Evolutionary conservation across 805 yeast species (phyloP).

Genomic region (Candida oleophila): DNA sequence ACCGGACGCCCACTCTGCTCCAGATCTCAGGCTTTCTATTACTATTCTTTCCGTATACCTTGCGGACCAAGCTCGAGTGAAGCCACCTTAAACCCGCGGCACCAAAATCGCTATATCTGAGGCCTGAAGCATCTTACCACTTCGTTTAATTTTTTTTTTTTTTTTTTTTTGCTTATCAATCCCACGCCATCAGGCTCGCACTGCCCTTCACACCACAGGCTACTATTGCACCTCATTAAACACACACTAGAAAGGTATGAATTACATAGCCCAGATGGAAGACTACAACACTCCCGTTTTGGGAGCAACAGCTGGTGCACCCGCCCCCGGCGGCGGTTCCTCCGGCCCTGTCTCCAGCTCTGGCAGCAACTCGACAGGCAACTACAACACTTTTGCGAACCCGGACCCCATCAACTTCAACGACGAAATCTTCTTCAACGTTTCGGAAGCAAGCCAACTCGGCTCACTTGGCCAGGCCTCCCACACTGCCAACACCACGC

Average conservation of each 20-base stretch:
- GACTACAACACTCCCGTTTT: slow-evolving; percentile 1
- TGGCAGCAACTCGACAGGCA: slow-evolving; percentile 10
- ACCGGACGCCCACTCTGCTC: too few species aligned
- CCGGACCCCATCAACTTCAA: slow-evolving; percentile 21
- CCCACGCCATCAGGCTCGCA: background rate
- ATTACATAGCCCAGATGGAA: background rate
- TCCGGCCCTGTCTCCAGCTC: background rate
- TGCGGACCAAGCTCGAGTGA: background rate
- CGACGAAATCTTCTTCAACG: slow-evolving; percentile 24
- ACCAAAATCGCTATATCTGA: background rate
- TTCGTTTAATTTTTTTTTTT: too few species aligned
- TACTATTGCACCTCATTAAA: background rate
- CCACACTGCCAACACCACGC: slow-evolving; percentile 7
- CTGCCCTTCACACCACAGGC: background rate
- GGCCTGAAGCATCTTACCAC: too few species aligned
- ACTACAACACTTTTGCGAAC: slow-evolving; percentile 14
- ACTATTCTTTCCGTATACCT: background rate
- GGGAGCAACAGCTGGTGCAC: background rate
- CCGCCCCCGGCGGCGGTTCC: slow-evolving; percentile 1
- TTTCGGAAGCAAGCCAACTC: background rate
- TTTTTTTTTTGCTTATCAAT: background rate
- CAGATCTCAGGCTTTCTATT: background rate
- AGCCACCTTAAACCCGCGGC: background rate
- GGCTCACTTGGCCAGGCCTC: background rate
- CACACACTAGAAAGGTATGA: background rate